Conservation (phyloP, 768 basidiomycete genomes). For the Rhodotorula taiwanensis region DNA sequence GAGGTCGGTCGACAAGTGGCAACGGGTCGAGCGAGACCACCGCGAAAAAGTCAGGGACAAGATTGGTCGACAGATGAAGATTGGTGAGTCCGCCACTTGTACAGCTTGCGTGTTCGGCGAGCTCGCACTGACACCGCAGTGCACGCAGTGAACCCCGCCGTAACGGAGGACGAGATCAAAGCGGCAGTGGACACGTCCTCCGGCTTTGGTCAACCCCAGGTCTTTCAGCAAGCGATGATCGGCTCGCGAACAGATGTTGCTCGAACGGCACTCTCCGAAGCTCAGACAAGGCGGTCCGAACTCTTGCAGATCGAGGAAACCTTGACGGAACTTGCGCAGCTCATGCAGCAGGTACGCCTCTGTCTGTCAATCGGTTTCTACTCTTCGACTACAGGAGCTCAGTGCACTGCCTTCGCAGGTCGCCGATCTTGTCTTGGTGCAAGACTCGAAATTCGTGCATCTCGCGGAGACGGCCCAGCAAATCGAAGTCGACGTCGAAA, state of each 20-base stretch:
- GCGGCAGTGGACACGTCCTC: slow-evolving; percentile 11
- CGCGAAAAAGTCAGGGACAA: slow-evolving; percentile 17
- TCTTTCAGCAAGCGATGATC: slow-evolving; percentile 19
- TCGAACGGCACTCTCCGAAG: slow-evolving; percentile 11
- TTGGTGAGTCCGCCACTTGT: slow-evolving; percentile 2
- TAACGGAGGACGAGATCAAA: slow-evolving; percentile 15
- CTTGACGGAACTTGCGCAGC: slow-evolving; percentile 13
- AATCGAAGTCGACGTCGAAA: slow-evolving; percentile 9
- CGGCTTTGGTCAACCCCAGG: not conserved
- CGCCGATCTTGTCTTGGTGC: slow-evolving; percentile 18
- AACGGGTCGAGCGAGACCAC: slow-evolving; percentile 14
- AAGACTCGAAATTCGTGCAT: slow-evolving; percentile 9
- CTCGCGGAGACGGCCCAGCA: not conserved
- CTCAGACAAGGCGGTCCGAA: not conserved
- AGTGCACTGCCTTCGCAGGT: not conserved
- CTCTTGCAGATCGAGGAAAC: slow-evolving; percentile 6
- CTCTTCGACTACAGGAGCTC: too few species aligned
- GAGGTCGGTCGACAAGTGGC: slow-evolving; percentile 16
- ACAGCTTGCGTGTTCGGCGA: not conserved
- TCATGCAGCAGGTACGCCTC: slow-evolving; percentile 21
- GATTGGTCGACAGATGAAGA: slow-evolving; percentile 19
- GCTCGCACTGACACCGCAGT: not conserved
- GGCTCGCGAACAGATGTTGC: slow-evolving; percentile 1
- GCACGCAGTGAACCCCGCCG: slow-evolving; percentile 23
- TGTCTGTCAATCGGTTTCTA: too few species aligned